A percentile compares a stretch with the other conserved stretches of the same genome.
These are phyloP conservation scores for Hypocrella siamensis DNA, from an alignment of 2,329 filamentous ascomycete species.

Conservation along the genomic window DNA sequence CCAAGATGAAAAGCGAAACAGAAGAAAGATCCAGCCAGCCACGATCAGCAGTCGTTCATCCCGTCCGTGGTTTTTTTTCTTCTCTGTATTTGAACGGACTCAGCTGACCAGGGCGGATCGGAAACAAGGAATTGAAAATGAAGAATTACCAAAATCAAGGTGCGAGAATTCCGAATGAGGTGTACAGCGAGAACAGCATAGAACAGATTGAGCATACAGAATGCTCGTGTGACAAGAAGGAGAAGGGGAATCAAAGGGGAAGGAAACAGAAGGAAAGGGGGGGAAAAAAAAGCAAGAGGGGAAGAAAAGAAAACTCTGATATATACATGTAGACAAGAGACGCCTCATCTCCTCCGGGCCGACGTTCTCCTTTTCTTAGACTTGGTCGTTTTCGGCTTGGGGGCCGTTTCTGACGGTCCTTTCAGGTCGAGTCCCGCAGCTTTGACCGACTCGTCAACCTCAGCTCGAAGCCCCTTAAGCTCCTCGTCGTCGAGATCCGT, in stretches of 20 bases:
- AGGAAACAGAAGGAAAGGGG: constrained; percentile 2
- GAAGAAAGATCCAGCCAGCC: too few species aligned
- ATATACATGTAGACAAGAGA: background rate
- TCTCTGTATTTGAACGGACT: too few species aligned
- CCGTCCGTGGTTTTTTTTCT: too few species aligned
- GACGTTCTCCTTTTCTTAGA: constrained; percentile 19
- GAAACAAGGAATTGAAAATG: too few species aligned
- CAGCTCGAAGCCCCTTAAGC: constrained; percentile 51
- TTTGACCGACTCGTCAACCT: constrained; percentile 28
- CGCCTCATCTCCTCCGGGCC: constrained; percentile 15
- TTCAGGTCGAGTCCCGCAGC: constrained; percentile 12
- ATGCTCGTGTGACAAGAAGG: too few species aligned
- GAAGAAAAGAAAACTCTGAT: background rate
- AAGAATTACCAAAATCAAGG: too few species aligned
- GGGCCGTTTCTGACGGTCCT: constrained; percentile 4
- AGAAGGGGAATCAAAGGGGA: constrained; percentile 8
- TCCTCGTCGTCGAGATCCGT: constrained; percentile 89
- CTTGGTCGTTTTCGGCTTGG: constrained; percentile 14
- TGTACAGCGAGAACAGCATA: too few species aligned
- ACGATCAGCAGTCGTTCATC: too few species aligned
- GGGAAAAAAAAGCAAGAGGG: background rate
- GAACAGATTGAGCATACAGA: too few species aligned
- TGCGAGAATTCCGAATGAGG: too few species aligned
- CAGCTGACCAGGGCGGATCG: too few species aligned
- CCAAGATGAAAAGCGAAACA: too few species aligned